Evolutionary conservation across 352 stramenopile genomes (phyloP).

Genomic region (Phytophthora megakarya): DNA sequence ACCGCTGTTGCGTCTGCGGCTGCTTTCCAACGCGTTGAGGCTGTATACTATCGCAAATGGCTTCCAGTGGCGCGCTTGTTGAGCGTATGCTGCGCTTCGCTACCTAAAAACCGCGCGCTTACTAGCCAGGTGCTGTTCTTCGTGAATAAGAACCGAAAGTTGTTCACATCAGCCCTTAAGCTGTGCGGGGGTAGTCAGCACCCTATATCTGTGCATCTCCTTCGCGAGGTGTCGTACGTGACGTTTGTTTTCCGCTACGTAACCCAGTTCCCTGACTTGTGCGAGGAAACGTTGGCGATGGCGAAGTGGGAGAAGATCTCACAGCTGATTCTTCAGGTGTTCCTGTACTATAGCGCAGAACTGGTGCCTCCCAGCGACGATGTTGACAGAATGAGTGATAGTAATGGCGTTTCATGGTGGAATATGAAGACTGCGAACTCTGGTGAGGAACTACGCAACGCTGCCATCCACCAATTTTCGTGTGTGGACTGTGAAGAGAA

Average conservation of each 20-base stretch:
- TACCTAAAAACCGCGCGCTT: constrained; percentile 74
- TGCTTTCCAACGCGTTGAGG: constrained; percentile 64
- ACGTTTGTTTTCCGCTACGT: constrained; percentile 86
- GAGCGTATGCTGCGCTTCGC: constrained; percentile 57
- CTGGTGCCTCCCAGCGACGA: constrained; percentile 53
- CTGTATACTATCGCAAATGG: constrained; percentile 80
- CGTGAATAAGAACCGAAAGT: constrained; percentile 70
- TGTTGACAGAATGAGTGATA: constrained; percentile 31
- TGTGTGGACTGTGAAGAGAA: constrained; percentile 51
- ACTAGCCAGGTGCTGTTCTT: constrained; percentile 63
- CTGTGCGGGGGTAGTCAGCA: constrained; percentile 40
- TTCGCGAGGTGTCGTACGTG: constrained; percentile 76
- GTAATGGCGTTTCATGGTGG: constrained; percentile 58
- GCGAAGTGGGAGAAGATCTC: constrained; percentile 83
- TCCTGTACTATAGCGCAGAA: constrained; percentile 53
- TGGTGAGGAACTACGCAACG: constrained; percentile 63
- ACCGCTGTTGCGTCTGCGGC: constrained; percentile 41
- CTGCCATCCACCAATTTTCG: constrained; percentile 37
- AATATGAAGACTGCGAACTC: constrained; percentile 30
- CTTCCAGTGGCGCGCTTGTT: constrained; percentile 69
- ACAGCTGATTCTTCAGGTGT: constrained; percentile 63
- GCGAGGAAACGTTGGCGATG: constrained; percentile 55
- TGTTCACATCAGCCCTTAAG: constrained; percentile 74
- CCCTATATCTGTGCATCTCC: constrained; percentile 54
- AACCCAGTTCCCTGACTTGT: constrained; percentile 73